Percentiles rank a stretch among this genome's conserved stretches.
phyloP scores from a whole-genome alignment of 108 stramenopile species.

The Cyclotella baltica region DNA sequence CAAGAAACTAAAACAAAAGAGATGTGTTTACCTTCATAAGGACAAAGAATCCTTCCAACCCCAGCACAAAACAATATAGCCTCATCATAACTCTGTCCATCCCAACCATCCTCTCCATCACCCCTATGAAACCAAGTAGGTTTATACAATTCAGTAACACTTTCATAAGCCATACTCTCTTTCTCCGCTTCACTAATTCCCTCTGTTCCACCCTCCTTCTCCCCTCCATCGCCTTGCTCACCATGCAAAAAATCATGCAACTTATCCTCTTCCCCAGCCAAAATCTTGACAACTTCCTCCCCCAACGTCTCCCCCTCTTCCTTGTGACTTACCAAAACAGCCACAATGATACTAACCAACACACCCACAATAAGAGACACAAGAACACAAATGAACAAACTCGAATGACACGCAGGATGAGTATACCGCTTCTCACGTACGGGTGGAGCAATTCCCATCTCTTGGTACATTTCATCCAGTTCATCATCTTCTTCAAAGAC shows the following conservation, averaged over 20 bases:
- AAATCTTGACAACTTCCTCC: not conserved
- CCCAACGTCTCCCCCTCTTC: not conserved
- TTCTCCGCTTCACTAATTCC: not conserved
- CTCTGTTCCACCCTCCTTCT: not conserved
- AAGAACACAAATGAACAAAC: not conserved
- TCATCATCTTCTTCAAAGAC: not conserved
- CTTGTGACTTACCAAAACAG: not conserved
- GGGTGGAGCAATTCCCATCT: not conserved
- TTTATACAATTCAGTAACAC: not conserved
- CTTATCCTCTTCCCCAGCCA: not conserved
- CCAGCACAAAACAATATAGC: constrained; percentile 20
- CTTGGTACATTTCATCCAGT: constrained; percentile 4
- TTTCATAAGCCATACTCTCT: not conserved
- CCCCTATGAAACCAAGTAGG: not conserved
- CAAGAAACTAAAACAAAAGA: not conserved
- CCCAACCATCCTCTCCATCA: constrained; percentile 9
- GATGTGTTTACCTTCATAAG: constrained; percentile 14
- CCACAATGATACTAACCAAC: not conserved
- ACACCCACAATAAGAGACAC: not conserved
- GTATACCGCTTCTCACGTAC: not conserved
- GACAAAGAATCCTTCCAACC: constrained; percentile 9
- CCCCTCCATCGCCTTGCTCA: not conserved
- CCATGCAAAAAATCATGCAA: constrained; percentile 1
- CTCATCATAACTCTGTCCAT: constrained; percentile 23
- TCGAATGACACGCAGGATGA: not conserved